A percentile compares a stretch with the other conserved stretches of the same genome.
Evolutionary conservation across 1,284 basidiomycete species (phyloP).

Genomic region (Phenoliferia sp.): DNA sequence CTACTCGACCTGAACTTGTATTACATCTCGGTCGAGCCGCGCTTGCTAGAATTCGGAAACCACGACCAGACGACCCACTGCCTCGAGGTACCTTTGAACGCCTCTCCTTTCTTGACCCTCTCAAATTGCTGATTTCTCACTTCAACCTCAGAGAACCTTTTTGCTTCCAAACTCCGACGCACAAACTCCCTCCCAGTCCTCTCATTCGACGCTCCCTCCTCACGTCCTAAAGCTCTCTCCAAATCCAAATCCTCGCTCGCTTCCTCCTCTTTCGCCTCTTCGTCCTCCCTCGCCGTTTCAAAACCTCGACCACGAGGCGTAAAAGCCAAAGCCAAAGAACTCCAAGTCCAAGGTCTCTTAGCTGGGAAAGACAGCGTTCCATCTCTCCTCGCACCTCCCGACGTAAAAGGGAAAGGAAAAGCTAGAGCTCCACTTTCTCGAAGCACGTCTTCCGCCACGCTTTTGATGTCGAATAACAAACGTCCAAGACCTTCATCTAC

Average conservation of each 20-base stretch:
- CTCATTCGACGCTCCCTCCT: slow-evolving; percentile 7
- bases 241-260: neutral
- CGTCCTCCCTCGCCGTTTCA: neutral
- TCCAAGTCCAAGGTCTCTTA: neutral
- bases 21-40: slow-evolving; percentile 21
- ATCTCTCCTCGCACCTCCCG: neutral
- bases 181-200: slow-evolving; percentile 25
- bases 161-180: slow-evolving; percentile 25
- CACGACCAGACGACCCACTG: slow-evolving; percentile 29
- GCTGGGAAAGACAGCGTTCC: neutral
- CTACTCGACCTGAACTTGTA: neutral
- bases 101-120: no score
- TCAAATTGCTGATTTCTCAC: neutral
- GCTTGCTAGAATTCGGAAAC: neutral
- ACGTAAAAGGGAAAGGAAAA: neutral
- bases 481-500: no score
- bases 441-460: no score
- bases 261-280: neutral
- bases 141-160: slow-evolving; percentile 18
- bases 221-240: neutral
- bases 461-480: no score
- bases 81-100: slow-evolving; percentile 18
- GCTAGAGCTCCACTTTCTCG: no score
- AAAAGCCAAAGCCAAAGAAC: neutral
- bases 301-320: neutral